These are phyloP conservation scores for Ogataea neopini DNA, from an alignment of 805 yeast species.

Conservation along the genomic window DNA sequence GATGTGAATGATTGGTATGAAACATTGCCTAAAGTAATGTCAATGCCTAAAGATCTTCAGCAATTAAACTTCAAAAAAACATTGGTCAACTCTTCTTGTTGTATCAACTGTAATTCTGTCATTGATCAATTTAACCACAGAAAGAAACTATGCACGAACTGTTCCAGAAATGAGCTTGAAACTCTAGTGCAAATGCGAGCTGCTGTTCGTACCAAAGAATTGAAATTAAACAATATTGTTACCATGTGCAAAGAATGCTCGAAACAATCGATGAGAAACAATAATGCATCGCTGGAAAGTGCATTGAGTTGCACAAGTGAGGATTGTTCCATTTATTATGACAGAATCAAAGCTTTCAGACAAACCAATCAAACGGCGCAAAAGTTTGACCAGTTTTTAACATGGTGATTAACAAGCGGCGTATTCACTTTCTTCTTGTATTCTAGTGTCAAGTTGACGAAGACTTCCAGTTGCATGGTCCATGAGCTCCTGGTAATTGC, in stretches of 20 bases:
- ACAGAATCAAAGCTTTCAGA: conserved; percentile 45
- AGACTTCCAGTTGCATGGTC: conserved; percentile 36
- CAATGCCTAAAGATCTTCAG: conserved; percentile 16
- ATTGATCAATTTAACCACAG: background rate
- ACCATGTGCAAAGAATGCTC: conserved; percentile 41
- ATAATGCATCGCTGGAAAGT: conserved; percentile 28
- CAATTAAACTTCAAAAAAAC: conserved; percentile 18
- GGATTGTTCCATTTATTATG: conserved; percentile 65
- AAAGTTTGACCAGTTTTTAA: conserved; percentile 18
- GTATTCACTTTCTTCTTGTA: conserved; percentile 30
- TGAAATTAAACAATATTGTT: conserved; percentile 30
- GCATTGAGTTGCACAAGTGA: conserved; percentile 52
- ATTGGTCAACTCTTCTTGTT: conserved; percentile 30
- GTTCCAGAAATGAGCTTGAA: conserved; percentile 38
- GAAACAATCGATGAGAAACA: conserved; percentile 19
- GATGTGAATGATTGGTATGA: conserved; percentile 75
- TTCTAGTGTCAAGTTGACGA: conserved; percentile 31
- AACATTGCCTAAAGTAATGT: conserved; percentile 53
- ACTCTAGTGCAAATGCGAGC: conserved; percentile 37
- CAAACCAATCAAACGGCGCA: conserved; percentile 20
- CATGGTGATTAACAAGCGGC: conserved; percentile 29
- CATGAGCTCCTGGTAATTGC: conserved; percentile 33
- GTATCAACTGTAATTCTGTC: conserved; percentile 31
- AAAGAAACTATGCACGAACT: conserved; percentile 28
- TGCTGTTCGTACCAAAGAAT: conserved; percentile 30